Base-by-base conservation (phyloP, 2,329 filamentous ascomycete genomes). In the Amesomyces nigricolor region DNA sequence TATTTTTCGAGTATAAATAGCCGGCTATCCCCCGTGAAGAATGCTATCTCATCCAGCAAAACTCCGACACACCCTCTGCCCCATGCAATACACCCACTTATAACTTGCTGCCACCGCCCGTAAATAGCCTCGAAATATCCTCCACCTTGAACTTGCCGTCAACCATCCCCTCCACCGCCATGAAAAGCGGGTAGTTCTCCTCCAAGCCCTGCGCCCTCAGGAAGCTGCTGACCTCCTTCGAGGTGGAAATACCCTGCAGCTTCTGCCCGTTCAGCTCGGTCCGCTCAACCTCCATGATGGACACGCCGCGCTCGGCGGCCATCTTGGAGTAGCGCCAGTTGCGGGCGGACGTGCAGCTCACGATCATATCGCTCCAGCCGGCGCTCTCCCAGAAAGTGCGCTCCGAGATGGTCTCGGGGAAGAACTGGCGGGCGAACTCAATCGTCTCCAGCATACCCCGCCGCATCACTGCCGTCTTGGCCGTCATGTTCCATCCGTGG, bases 381-480 rank as follows among this genome's bases (percentile, higher is more conserved):
- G 90, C 91, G 64, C 89, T 95, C 70, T 96, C 91, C n/a, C 92
- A 97, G 70, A 99, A 97, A 0, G 94, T 99, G 55, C 81, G 83
- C 9, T 87, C 82, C 61, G 87, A 81, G 26, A 94, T 86, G 1
- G 88, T 89, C 65, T 91, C 81, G 16, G 84, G 83, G 70, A 97
- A 99, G 77, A 97, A 99, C 65, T 87, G 84, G 71, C 91, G 90
- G 62, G 92, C 92, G 64, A 99, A 99, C 68, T 88, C 87, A 66
- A 97, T 90, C 87, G 96, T 96, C 74, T 99, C 94, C 64, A 96
- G 80, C 45, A 99, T 82, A 7, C 94, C 94, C 17, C 97, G 87
- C 42, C 94, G 88, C 90, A 99, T 97, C 58, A 99, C 86, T 45
- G 94, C 94, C n/a, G 94, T 91, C 76, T 99, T 97, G 62, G 92